Conservation (phyloP, 495 filamentous ascomycete genomes). For the Penicillium herquei region DNA sequence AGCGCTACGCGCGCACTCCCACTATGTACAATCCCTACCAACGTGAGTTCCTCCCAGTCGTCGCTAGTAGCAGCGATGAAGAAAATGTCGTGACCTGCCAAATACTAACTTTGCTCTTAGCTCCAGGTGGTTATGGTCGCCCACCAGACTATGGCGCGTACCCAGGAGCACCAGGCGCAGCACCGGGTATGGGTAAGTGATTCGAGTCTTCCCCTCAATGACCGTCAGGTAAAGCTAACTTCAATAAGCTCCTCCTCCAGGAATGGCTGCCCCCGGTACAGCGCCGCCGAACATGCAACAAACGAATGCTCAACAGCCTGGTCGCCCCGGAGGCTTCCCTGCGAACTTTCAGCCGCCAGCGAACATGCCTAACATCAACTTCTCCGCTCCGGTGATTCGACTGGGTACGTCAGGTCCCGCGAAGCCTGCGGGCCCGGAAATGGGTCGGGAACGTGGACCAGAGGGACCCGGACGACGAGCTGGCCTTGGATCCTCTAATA, state of each 20-base stretch:
- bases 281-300: constrained; percentile 77
- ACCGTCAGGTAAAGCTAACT: constrained; percentile 12
- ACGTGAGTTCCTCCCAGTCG: constrained; percentile 47
- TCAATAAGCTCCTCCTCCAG: constrained; percentile 35
- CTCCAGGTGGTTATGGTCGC: constrained; percentile 61
- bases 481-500: constrained; percentile 64
- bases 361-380: constrained; percentile 97
- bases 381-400: constrained; percentile 94
- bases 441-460: constrained; percentile 44
- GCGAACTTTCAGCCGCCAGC: constrained; percentile 85
- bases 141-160: constrained; percentile 72
- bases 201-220: constrained; percentile 1
- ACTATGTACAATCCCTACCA: constrained; percentile 80
- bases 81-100: background rate
- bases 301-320: constrained; percentile 61
- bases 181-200: constrained; percentile 81
- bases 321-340: constrained; percentile 75
- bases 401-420: constrained; percentile 69
- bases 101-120: constrained; percentile 18
- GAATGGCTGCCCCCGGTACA: constrained; percentile 67
- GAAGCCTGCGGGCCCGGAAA: constrained; percentile 60
- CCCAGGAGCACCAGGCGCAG: constrained; percentile 73
- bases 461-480: constrained; percentile 56
- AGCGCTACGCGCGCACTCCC: constrained; percentile 3
- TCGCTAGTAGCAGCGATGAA: no score